Percentiles rank a stretch among this genome's conserved stretches.
phyloP scores from a whole-genome alignment of 1,139 yeast species.

The Scheffersomyces lignicola region DNA sequence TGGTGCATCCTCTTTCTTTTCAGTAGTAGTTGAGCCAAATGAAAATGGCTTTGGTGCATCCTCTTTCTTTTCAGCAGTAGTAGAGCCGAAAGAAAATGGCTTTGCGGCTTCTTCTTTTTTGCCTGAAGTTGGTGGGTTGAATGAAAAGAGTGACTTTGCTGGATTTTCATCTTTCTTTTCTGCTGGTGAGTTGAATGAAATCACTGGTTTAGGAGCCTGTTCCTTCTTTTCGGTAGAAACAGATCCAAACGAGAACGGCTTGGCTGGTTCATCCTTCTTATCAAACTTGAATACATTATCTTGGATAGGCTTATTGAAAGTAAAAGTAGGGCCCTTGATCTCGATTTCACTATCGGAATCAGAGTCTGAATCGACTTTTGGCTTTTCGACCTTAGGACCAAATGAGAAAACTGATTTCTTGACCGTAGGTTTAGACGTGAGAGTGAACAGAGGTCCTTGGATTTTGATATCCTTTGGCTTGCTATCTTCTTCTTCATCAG shows the following conservation, averaged over 20 bases:
- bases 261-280: neutral
- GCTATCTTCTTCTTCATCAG: constrained; percentile 38
- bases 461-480: constrained; percentile 43
- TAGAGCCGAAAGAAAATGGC: constrained; percentile 7
- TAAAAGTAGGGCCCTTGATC: constrained; percentile 67
- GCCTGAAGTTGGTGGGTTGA: constrained; percentile 5
- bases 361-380: constrained; percentile 32
- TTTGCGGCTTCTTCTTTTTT: constrained; percentile 1
- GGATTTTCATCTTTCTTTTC: neutral
- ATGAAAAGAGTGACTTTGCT: constrained; percentile 1
- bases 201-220: constrained; percentile 1
- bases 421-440: constrained; percentile 52
- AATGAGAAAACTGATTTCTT: constrained; percentile 61
- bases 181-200: neutral
- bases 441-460: constrained; percentile 67
- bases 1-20: constrained; percentile 4
- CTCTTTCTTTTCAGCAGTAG: neutral
- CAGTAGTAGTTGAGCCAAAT: constrained; percentile 9
- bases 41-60: constrained; percentile 18
- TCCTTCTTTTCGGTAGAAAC: constrained; percentile 4
- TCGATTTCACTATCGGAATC: constrained; percentile 55
- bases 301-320: constrained; percentile 47
- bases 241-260: constrained; percentile 2
- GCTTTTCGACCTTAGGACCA: constrained; percentile 42
- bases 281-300: constrained; percentile 50